Percentiles rank a stretch among this genome's conserved stretches.
These are phyloP conservation scores for Vitis amurensis DNA, from an alignment of 164 flowering plant genomes.

Conservation along the genomic window DNA sequence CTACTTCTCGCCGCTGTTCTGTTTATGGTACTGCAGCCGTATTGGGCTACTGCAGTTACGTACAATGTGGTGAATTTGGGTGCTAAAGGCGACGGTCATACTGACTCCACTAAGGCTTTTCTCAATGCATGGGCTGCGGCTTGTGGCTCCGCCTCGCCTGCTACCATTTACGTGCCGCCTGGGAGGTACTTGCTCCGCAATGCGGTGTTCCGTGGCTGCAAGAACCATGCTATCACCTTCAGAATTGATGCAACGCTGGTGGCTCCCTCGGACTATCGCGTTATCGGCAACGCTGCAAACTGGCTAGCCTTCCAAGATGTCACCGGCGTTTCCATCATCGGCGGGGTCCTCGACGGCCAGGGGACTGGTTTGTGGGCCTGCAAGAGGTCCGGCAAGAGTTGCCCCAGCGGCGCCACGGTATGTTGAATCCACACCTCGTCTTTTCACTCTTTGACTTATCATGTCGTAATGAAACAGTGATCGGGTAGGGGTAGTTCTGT, in stretches of 20 bases:
- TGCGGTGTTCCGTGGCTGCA: slow-evolving; percentile 43
- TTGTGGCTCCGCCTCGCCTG: slow-evolving; percentile 32
- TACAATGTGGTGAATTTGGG: slow-evolving; percentile 46
- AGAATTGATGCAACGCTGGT: slow-evolving; percentile 55
- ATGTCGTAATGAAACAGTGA: too few species aligned
- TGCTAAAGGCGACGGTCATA: slow-evolving; percentile 50
- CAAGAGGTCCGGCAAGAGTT: slow-evolving; percentile 37
- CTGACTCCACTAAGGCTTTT: slow-evolving; percentile 52
- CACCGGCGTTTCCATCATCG: slow-evolving; percentile 33
- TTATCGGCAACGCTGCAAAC: slow-evolving; percentile 25
- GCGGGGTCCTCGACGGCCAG: slow-evolving; percentile 51
- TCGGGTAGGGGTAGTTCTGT: too few species aligned
- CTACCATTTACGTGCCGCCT: slow-evolving; percentile 44
- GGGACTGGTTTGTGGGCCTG: slow-evolving; percentile 54
- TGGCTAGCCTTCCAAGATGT: slow-evolving; percentile 44
- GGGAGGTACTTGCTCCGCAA: slow-evolving; percentile 38
- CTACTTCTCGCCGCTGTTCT: too few species aligned
- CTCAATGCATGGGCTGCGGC: slow-evolving; percentile 48
- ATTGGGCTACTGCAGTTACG: too few species aligned
- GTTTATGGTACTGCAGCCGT: too few species aligned
- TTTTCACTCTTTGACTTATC: too few species aligned
- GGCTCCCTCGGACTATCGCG: slow-evolving; percentile 49
- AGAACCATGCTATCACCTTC: slow-evolving; percentile 31
- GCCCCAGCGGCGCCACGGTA: slow-evolving; percentile 63
- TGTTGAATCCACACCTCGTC: background rate